Evolutionary conservation across 1,139 yeast species (phyloP).

Genomic region (Saccharomycopsis hybrid): DNA sequence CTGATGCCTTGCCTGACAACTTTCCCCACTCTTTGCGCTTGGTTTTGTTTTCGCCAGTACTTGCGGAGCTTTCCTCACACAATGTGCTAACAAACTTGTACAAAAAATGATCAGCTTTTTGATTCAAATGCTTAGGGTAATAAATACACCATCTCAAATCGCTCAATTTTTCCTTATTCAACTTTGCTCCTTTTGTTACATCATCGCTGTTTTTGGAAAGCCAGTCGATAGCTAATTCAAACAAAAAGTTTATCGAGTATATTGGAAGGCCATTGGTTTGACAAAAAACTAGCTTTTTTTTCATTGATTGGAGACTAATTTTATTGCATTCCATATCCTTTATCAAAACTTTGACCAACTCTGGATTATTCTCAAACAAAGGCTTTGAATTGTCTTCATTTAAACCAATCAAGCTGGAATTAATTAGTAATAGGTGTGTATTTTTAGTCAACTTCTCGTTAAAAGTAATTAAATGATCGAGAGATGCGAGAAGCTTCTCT

Average conservation of each 20-base stretch:
- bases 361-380: constrained; percentile 9
- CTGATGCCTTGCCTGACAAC: constrained; percentile 20
- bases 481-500: constrained; percentile 44
- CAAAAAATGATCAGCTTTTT: not conserved
- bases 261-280: constrained; percentile 18
- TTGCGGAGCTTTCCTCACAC: not conserved
- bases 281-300: constrained; percentile 19
- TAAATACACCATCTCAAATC: constrained; percentile 19
- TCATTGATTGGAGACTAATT: constrained; percentile 16
- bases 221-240: constrained; percentile 12
- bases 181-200: not conserved
- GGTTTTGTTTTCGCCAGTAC: not conserved
- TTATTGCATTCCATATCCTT: constrained; percentile 17
- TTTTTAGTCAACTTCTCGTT: constrained; percentile 17
- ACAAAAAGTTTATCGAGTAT: constrained; percentile 16
- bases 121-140: constrained; percentile 9
- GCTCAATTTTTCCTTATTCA: constrained; percentile 2
- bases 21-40: constrained; percentile 12
- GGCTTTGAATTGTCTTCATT: constrained; percentile 9
- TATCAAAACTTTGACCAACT: constrained; percentile 1
- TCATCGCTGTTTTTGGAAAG: not conserved
- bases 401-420: constrained; percentile 18
- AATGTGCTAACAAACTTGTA: no score
- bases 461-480: constrained; percentile 24
- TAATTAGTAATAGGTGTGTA: constrained; percentile 18